Base-by-base conservation (phyloP, 2,329 filamentous ascomycete species). In the Coleophoma crateriformis region DNA sequence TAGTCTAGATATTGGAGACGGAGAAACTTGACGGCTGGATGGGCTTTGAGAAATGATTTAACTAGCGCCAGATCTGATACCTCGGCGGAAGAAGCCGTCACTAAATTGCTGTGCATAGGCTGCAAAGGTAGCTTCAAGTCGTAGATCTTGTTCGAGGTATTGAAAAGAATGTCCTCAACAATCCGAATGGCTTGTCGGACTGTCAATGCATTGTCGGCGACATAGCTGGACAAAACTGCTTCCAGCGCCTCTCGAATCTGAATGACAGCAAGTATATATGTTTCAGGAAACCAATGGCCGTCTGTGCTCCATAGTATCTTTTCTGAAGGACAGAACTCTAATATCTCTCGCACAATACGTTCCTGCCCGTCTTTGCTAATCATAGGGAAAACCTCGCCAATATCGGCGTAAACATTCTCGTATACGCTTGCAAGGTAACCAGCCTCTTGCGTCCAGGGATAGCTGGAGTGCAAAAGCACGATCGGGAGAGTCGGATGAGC, bases 271-370 rank as follows among this genome's bases (percentile, higher is more conserved):
- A 92, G 72, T 59, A 86, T 78, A 59, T 84, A 94, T 0, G 85
- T 89, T 66, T 92, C 88, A 0, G 88, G 86, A 52, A 88, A 87
- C 66, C 79, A 87, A 62, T 91, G 87, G 0, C 87, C 88, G 61
- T 91, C 87, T 0, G 87, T 90, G 54, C 86, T 90, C 81, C 87
- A 92, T 0, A 92, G 68, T 0, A 94, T 74, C 68, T 92, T 92
- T 46, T 80, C 82, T 48, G 79, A 81, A 0, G 89, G 88, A 19
- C 83, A 85, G 4, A 92, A 66, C 64, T 95, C 89, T 8, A 95
- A 68, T 1, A 87, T 81, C 61, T 94, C 80, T 41, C 83, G 79
- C 12, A 95, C 56, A 1, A 90, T 78, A 0, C 73, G 72, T 57
- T 87, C 82, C 64, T 95, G 88, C 0, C 88, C 90, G 51, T 89